These are phyloP conservation scores for Leishmania mexicana DNA, from an alignment of 208 protist genomes.

Conservation along the genomic window DNA sequence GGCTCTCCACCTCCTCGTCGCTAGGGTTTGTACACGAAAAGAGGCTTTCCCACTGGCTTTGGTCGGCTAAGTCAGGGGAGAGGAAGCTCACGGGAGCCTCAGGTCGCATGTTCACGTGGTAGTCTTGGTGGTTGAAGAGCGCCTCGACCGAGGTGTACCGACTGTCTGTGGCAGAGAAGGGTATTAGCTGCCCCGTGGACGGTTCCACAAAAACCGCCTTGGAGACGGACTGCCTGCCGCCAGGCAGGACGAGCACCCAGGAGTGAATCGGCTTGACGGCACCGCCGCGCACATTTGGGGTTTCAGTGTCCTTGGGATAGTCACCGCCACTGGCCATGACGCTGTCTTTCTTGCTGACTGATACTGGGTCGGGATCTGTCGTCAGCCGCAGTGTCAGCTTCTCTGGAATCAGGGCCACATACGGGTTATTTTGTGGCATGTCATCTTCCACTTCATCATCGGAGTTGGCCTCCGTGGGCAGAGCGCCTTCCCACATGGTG, in stretches of 20 bases:
- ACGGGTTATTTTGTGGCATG: slow-evolving; percentile 45
- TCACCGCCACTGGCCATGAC: background rate
- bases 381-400: slow-evolving; percentile 52
- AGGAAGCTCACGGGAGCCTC: slow-evolving; percentile 60
- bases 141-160: slow-evolving; percentile 87
- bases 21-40: slow-evolving; percentile 39
- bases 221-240: slow-evolving; percentile 54
- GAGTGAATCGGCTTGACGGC: slow-evolving; percentile 56
- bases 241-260: slow-evolving; percentile 89
- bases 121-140: slow-evolving; percentile 90
- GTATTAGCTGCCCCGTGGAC: slow-evolving; percentile 72
- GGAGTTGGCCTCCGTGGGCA: slow-evolving; percentile 65
- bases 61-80: slow-evolving; percentile 62
- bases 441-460: slow-evolving; percentile 64
- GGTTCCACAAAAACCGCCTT: slow-evolving; percentile 87
- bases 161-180: slow-evolving; percentile 34
- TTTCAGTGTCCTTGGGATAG: background rate
- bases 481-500: slow-evolving; percentile 44
- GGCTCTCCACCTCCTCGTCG: slow-evolving; percentile 24
- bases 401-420: slow-evolving; percentile 61
- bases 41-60: slow-evolving; percentile 80
- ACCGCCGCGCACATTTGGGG: background rate
- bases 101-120: slow-evolving; percentile 86
- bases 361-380: slow-evolving; percentile 44
- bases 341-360: slow-evolving; percentile 16